These are phyloP conservation scores for Diaporthe velutina DNA, from an alignment of 2,329 filamentous ascomycete genomes.

Conservation along the genomic window DNA sequence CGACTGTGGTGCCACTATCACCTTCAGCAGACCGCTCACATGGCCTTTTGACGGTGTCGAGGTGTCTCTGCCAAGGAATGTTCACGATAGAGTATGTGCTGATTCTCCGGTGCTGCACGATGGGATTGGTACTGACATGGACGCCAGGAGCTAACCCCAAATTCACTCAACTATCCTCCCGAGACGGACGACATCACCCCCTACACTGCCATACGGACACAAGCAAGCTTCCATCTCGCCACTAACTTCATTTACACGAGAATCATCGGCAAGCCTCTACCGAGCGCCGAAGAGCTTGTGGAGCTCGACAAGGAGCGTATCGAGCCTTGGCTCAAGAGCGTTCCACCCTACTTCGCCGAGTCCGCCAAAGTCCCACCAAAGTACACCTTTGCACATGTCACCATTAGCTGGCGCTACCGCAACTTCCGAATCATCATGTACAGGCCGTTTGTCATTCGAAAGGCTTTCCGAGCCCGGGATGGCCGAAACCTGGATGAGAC, in stretches of 20 bases:
- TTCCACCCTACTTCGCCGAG: constrained; percentile 54
- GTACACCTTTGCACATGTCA: constrained; percentile 55
- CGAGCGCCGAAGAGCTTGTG: constrained; percentile 56
- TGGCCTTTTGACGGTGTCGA: constrained; percentile 45
- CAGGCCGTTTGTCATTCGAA: constrained; percentile 58
- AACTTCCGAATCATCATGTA: constrained; percentile 64
- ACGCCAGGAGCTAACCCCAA: constrained; percentile 48
- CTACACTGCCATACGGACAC: constrained; percentile 57
- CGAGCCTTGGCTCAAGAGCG: constrained; percentile 51
- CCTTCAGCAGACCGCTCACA: constrained; percentile 45
- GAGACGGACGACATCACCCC: constrained; percentile 56
- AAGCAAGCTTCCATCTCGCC: constrained; percentile 59
- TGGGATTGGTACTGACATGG: constrained; percentile 1
- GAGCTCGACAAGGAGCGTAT: constrained; percentile 55
- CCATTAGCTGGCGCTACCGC: constrained; percentile 58
- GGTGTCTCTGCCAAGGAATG: constrained; percentile 44
- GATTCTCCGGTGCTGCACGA: background rate
- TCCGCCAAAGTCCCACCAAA: constrained; percentile 48
- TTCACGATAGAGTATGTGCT: constrained; percentile 43
- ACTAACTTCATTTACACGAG: constrained; percentile 59
- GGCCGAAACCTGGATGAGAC: constrained; percentile 40
- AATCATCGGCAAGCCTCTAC: constrained; percentile 59
- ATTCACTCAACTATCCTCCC: constrained; percentile 49
- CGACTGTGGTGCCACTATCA: constrained; percentile 57
- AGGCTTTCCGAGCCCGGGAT: constrained; percentile 46